These are phyloP conservation scores for Jacaranda mimosifolia DNA, from an alignment of 257 asterid genomes.

Conservation along the genomic window DNA sequence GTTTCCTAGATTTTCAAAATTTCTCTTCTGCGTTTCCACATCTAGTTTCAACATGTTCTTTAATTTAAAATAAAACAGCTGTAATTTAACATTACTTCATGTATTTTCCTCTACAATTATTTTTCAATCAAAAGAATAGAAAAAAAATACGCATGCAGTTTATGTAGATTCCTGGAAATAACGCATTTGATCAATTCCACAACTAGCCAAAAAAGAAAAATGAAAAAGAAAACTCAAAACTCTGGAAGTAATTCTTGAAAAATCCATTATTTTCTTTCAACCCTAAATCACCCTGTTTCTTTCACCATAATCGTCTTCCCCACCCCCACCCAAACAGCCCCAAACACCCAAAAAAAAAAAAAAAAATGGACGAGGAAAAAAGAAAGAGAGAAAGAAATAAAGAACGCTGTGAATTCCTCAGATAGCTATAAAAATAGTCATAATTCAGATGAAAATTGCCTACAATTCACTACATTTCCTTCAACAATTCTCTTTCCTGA, in stretches of 20 bases:
- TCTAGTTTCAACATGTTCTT: not conserved
- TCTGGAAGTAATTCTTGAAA: not conserved
- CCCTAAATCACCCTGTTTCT: slow-evolving; percentile 17
- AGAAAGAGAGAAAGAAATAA: too few species aligned
- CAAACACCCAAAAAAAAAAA: not conserved
- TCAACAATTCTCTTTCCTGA: not conserved
- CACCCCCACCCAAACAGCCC: not conserved
- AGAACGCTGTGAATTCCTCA: not conserved
- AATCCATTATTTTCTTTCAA: not conserved
- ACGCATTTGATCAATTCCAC: not conserved
- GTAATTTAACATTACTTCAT: not conserved
- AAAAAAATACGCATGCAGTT: not conserved
- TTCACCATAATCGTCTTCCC: not conserved
- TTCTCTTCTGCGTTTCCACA: not conserved
- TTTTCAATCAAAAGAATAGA: not conserved
- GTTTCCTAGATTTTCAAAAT: not conserved
- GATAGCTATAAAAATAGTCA: not conserved
- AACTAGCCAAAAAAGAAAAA: not conserved
- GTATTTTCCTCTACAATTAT: not conserved
- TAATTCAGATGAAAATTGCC: slow-evolving; percentile 24
- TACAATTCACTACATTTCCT: not conserved
- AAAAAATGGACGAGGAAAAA: not conserved
- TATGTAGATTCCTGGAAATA: not conserved
- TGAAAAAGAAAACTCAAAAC: too few species aligned
- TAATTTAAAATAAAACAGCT: slow-evolving; percentile 6